Evolutionary conservation across 2,329 filamentous ascomycete species (phyloP).

Genomic region (Shiraia bambusicola): DNA sequence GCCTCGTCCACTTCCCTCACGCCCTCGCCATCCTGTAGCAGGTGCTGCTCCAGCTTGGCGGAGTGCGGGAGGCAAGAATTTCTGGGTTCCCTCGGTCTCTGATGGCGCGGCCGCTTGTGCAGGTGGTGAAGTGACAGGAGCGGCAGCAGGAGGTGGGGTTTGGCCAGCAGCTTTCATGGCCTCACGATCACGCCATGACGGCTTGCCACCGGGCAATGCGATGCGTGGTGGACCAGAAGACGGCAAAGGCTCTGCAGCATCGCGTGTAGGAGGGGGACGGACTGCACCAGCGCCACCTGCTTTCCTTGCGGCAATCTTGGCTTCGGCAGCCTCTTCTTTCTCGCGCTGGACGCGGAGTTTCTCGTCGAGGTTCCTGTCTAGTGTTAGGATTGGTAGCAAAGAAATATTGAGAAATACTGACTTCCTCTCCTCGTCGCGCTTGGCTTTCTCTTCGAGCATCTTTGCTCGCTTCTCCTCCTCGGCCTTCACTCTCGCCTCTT

Average conservation of each 20-base stretch:
- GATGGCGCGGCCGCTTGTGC: conserved; percentile 34
- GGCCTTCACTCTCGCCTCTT: conserved; percentile 76
- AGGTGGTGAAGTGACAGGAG: conserved; percentile 33
- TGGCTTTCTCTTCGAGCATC: conserved; percentile 69
- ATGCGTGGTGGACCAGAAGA: conserved; percentile 62
- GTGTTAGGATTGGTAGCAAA: conserved; percentile 37
- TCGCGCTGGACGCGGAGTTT: conserved; percentile 68
- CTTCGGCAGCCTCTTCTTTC: conserved; percentile 85
- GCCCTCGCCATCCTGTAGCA: conserved; percentile 41
- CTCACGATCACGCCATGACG: conserved; percentile 74
- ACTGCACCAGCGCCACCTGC: conserved; percentile 42
- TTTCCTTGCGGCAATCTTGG: conserved; percentile 67
- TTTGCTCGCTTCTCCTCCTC: conserved; percentile 79
- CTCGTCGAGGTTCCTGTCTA: conserved; percentile 61
- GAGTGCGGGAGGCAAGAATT: conserved; percentile 51
- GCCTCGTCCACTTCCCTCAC: conserved; percentile 36
- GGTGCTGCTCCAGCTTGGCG: conserved; percentile 40
- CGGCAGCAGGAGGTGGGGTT: conserved; percentile 28
- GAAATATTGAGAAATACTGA: conserved; percentile 41
- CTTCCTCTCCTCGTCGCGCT: conserved; percentile 61
- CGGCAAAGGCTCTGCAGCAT: conserved; percentile 39
- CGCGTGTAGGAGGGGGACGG: conserved; percentile 40
- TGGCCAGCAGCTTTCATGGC: conserved; percentile 48
- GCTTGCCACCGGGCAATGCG: conserved; percentile 61
- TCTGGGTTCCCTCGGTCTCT: conserved; percentile 40